Conservation (phyloP, 371 early-diverging fungal species). For the Amoeboaphelidium protococcarum region DNA sequence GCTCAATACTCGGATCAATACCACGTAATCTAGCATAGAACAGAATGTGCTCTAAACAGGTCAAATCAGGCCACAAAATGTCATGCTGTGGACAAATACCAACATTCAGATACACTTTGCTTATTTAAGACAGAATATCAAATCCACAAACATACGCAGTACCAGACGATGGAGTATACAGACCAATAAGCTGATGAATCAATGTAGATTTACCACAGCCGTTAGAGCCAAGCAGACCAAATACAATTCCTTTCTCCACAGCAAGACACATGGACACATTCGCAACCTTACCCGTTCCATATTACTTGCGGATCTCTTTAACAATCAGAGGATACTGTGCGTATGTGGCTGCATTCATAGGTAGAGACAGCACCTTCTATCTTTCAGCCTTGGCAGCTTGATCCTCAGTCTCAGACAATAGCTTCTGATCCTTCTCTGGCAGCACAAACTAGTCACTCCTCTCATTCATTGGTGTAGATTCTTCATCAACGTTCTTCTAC, state of each 20-base stretch:
- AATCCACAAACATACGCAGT: conserved; percentile 28
- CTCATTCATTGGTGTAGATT: neutral
- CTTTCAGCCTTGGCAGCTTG: conserved; percentile 27
- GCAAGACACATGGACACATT: conserved; percentile 35
- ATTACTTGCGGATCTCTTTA: conserved; percentile 28
- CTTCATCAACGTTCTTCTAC: too few species aligned
- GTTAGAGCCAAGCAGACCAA: conserved; percentile 26
- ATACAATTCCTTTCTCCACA: conserved; percentile 22
- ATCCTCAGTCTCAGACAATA: conserved; percentile 15
- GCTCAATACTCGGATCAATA: conserved; percentile 17
- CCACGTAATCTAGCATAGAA: conserved; percentile 47
- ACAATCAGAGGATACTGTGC: conserved; percentile 20
- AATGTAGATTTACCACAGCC: conserved; percentile 26
- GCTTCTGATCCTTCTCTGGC: neutral
- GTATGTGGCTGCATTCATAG: conserved; percentile 2
- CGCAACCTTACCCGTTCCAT: conserved; percentile 24
- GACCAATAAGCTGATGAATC: conserved; percentile 34
- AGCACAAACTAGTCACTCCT: neutral
- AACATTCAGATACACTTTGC: conserved; percentile 28
- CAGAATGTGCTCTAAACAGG: conserved; percentile 35
- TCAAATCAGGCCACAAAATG: conserved; percentile 45
- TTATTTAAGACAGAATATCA: conserved; percentile 21
- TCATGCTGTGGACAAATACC: conserved; percentile 49
- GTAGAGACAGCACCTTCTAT: conserved; percentile 12
- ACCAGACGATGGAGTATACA: conserved; percentile 29